Conservation (phyloP, 306 rosid genomes). For the Quercus dentata region DNA sequence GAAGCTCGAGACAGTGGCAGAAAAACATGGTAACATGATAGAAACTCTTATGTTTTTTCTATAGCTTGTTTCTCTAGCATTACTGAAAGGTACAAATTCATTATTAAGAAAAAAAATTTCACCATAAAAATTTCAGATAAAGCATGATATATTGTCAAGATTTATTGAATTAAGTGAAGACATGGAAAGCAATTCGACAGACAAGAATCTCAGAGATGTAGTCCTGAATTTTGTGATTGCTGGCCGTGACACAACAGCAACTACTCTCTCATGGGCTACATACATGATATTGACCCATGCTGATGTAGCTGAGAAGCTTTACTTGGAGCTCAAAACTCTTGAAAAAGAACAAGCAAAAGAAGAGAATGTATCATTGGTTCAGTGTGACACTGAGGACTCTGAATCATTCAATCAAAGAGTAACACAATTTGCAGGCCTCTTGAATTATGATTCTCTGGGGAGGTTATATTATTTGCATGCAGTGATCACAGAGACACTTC, state of each 20-base stretch:
- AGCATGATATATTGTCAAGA: constrained; percentile 84
- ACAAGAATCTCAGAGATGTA: constrained; percentile 81
- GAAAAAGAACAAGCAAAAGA: constrained; percentile 68
- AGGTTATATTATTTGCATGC: constrained; percentile 76
- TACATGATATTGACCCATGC: constrained; percentile 74
- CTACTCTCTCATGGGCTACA: constrained; percentile 92
- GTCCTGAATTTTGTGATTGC: constrained; percentile 94
- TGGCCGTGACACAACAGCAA: constrained; percentile 94
- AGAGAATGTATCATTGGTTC: constrained; percentile 42
- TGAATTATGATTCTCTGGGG: constrained; percentile 71
- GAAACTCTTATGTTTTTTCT: not conserved
- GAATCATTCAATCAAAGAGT: constrained; percentile 61
- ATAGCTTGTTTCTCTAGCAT: not conserved
- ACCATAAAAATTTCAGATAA: constrained; percentile 43
- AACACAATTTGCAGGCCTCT: constrained; percentile 46
- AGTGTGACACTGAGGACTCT: constrained; percentile 43
- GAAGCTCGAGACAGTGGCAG: constrained; percentile 29
- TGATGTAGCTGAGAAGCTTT: constrained; percentile 69
- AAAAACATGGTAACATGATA: constrained; percentile 45
- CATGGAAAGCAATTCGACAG: constrained; percentile 44
- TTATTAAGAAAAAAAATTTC: not conserved
- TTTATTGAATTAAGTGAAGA: constrained; percentile 69
- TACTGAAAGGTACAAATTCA: not conserved
- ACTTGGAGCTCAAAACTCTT: constrained; percentile 58
- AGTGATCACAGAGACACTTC: constrained; percentile 82